Evolutionary conservation across 139 green algal species (phyloP), one percentile per base, ranked within the genome.

Genomic region (Chlorella vulgaris): DNA sequence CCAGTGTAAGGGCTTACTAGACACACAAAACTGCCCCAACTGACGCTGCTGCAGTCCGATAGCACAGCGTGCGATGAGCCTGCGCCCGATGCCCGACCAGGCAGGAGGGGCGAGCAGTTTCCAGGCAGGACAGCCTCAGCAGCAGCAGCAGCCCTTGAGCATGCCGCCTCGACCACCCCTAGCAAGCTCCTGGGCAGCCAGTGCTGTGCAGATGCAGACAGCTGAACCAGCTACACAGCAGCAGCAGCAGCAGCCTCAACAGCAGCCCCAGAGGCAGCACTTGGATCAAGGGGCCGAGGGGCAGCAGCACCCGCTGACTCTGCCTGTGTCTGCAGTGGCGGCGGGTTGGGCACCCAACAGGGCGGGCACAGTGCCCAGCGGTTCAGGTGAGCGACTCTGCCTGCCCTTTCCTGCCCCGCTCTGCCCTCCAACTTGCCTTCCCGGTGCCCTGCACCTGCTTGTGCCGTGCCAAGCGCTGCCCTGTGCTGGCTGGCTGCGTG

Each of bases 341-440:
- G 83, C 83, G 7, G 83, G 83, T 13, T 51, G 79, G 55, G 55
- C 66, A 29, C 83, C 77, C 3, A 70, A 87, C 35, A 66, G 83
- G 21, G 51, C 33, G 3, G 65, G 66, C 28, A 68, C 36, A 1
- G 50, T 33, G 1, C 76, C 76, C n/a, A 84, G 53, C 4, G 83
- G 76, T 4, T 83, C 78, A 42, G 78, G 78, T 83, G 39, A 39
- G 78, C 13, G 15, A 24, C n/a, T n/a, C n/a, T n/a, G n/a, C n/a
- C n/a, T n/a, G n/a, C n/a, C n/a, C n/a, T n/a, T n/a, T n/a, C n/a
- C 15, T 70, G 55, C 24, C 18, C 36, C 13, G 47, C 47, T 18
- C 31, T 40, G 31, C n/a, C 31, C 10, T n/a, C 10, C 29, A 40
- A 18, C 24, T n/a, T 13, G 13, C 40, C n/a, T 22, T 10, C 15